Evolutionary conservation across 2,329 filamentous ascomycete species (phyloP).

Genomic region (Epichloe sibirici): DNA sequence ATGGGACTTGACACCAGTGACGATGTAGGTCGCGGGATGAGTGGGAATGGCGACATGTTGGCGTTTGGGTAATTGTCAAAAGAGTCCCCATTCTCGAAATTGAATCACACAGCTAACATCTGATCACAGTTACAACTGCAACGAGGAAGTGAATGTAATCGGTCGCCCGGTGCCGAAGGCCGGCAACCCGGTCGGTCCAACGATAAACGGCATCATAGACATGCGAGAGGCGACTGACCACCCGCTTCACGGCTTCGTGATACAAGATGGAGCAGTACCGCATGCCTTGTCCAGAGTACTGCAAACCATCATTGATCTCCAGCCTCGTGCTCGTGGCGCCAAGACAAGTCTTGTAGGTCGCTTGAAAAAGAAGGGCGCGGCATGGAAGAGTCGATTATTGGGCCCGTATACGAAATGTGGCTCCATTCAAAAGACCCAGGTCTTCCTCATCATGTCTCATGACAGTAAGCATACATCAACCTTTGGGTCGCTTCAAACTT

Average conservation of each 20-base stretch:
- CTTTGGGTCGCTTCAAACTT: background rate
- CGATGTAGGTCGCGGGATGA: slow-evolving; percentile 46
- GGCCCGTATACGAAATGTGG: slow-evolving; percentile 45
- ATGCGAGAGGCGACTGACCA: slow-evolving; percentile 36
- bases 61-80: slow-evolving; percentile 38
- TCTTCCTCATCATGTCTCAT: slow-evolving; percentile 56
- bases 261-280: slow-evolving; percentile 52
- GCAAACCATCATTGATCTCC: slow-evolving; percentile 41
- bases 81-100: too few relatives aligned
- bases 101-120: background rate
- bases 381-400: slow-evolving; percentile 37
- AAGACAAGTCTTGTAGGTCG: background rate
- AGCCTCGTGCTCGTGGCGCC: slow-evolving; percentile 23
- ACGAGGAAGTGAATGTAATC: slow-evolving; percentile 43
- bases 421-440: slow-evolving; percentile 46
- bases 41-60: slow-evolving; percentile 55
- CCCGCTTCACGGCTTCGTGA: slow-evolving; percentile 48
- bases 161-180: slow-evolving; percentile 21
- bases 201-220: slow-evolving; percentile 52
- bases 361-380: slow-evolving; percentile 5
- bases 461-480: slow-evolving; percentile 31
- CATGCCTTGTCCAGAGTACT: slow-evolving; percentile 42
- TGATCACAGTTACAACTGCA: slow-evolving; percentile 40
- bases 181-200: slow-evolving; percentile 41
- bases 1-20: slow-evolving; percentile 46